Evolutionary conservation across 2,329 filamentous ascomycete species (phyloP).

Genomic region (Hyphodiscus sp.): DNA sequence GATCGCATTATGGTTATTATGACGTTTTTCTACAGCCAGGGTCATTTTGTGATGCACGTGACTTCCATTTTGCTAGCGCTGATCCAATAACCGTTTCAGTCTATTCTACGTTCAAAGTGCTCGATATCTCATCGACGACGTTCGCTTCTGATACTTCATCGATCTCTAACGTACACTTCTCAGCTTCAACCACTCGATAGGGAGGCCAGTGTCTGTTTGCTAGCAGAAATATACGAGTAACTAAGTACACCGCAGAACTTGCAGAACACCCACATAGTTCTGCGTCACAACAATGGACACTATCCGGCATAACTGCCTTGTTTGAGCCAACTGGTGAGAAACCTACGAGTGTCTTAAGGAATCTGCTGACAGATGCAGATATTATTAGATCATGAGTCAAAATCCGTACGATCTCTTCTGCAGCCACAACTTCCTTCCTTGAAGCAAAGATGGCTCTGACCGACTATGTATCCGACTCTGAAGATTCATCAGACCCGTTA

Average conservation of each 20-base stretch:
- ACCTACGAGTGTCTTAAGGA: not conserved
- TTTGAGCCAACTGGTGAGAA: not conserved
- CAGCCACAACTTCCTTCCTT: not conserved
- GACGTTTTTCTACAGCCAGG: no score
- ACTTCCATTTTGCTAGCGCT: no score
- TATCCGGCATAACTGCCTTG: not conserved
- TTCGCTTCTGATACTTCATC: no score
- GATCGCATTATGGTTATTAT: no score
- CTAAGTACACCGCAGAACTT: not conserved
- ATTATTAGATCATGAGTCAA: no score
- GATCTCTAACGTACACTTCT: no score
- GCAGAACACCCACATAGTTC: not conserved
- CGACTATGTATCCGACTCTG: slow-evolving; percentile 14
- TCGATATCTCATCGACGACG: no score
- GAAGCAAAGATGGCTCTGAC: slow-evolving; percentile 9
- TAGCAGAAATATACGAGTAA: not conserved
- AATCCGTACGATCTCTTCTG: not conserved
- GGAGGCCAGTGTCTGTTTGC: no score
- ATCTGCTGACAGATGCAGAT: not conserved
- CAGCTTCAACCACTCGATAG: no score
- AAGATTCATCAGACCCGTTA: slow-evolving; percentile 7
- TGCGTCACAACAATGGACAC: not conserved
- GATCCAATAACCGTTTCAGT: no score
- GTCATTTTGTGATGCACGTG: no score
- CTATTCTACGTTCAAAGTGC: no score